Conservation (phyloP, 169 alveolate genomes). For the Plasmodium gonderi region DNA sequence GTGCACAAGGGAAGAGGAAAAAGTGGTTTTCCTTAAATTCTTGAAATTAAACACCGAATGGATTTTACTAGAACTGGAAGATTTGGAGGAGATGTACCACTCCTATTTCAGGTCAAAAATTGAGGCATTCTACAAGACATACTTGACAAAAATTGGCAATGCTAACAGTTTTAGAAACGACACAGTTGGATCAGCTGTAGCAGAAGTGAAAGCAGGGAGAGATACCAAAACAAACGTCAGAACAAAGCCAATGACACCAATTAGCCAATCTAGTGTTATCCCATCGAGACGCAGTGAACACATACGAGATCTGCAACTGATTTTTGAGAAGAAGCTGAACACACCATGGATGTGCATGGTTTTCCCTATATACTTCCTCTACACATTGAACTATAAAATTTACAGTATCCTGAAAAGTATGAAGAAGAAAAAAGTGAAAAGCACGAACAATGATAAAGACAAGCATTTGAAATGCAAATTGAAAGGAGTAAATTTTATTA, state of each 20-base stretch:
- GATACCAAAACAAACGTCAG: not conserved
- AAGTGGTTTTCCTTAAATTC: constrained; percentile 10
- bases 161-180: not conserved
- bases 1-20: constrained; percentile 45
- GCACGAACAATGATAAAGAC: not conserved
- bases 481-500: constrained; percentile 75
- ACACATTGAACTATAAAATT: constrained; percentile 30
- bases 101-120: constrained; percentile 44
- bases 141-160: constrained; percentile 10
- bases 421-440: constrained; percentile 10
- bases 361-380: constrained; percentile 48
- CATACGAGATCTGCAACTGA: constrained; percentile 19
- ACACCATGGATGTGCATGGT: constrained; percentile 64
- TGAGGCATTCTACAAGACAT: constrained; percentile 43
- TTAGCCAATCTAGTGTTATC: not conserved
- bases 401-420: constrained; percentile 8
- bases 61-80: constrained; percentile 43
- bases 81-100: constrained; percentile 35
- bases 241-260: not conserved
- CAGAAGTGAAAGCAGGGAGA: not conserved
- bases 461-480: constrained; percentile 29
- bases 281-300: constrained; percentile 1
- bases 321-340: constrained; percentile 28
- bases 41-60: constrained; percentile 44
- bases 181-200: not conserved